Base-by-base conservation (phyloP, 306 rosid genomes). In the Potentilla sterilis region DNA sequence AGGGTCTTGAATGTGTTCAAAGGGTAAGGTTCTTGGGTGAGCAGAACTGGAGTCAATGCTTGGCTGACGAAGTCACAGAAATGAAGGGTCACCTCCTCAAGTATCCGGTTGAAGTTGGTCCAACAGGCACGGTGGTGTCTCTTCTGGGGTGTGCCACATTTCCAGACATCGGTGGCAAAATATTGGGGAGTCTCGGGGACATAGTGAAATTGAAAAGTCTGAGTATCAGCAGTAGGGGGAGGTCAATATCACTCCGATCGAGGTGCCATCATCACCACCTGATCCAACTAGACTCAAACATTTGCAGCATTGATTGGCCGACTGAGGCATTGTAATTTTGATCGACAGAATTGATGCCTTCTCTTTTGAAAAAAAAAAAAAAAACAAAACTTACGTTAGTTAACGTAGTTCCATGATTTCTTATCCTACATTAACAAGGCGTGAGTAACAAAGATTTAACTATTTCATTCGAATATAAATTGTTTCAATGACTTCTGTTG, bases 71-170 rank as follows among this genome's bases (percentile, higher is more conserved):
- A 7, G 86, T 84, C 16, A 85, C 87, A 14, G 96, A 94, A 77
- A 88, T 94, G 98, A 78, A 81, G 46, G 86, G 96, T 8, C 98
- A 94, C 72, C 83, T 94, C 15, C 64, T 91, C 19, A 94, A 90
- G 61, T 94, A 94, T 70, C 97, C 98, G 0, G 84, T 91, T 55
- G 72, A 91, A 51, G 93, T 94, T 75, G 96, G 92, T 69, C 79
- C 82, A 71, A 81, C 77, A 24, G 98, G 97, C 3, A 84, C 78
- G 42, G 88, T 91, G 21, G 85, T 63, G n/a, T 75, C 88, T 73
- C 81, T 94, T 77, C 72, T 79, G 38, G 92, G 89, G 58, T 83
- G 63, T 72, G 87, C 82, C 72, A 78, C 85, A 42, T 94, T 94
- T 73, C 97, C 96, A 1, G 98, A 90, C 58, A 78, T 91, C 18